These are phyloP conservation scores for Solanum chiquidenum DNA, from an alignment of 257 asterid genomes.

Conservation along the genomic window DNA sequence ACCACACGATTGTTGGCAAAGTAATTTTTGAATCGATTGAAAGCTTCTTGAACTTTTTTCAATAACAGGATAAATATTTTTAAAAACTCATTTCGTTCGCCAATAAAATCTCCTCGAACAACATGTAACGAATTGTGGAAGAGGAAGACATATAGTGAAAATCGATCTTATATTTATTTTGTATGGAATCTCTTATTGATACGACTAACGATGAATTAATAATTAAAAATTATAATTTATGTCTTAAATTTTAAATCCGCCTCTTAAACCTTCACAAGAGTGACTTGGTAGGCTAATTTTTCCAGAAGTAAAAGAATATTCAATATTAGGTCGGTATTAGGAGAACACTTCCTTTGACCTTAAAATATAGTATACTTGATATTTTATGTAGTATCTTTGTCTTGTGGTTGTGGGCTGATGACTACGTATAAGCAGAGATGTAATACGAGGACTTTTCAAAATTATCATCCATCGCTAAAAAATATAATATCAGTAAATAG, in stretches of 20 bases:
- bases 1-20: background rate
- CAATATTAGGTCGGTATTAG: background rate
- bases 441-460: background rate
- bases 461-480: too few relatives aligned
- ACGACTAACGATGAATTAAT: too few relatives aligned
- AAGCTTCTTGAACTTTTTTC: too few relatives aligned
- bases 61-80: too few relatives aligned
- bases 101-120: too few relatives aligned
- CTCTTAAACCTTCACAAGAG: background rate
- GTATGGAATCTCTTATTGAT: too few relatives aligned
- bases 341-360: background rate
- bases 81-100: too few relatives aligned
- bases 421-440: background rate
- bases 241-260: background rate
- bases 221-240: background rate
- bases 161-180: too few relatives aligned
- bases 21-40: too few relatives aligned
- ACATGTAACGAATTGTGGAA: fast-evolving
- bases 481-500: too few relatives aligned
- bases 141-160: background rate
- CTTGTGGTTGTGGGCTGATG: background rate
- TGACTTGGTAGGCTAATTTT: background rate
- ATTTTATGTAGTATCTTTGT: background rate
- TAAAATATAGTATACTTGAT: background rate
- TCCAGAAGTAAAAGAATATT: background rate